Base-by-base conservation (phyloP, 305 asterid species). In the Withania somnifera region DNA sequence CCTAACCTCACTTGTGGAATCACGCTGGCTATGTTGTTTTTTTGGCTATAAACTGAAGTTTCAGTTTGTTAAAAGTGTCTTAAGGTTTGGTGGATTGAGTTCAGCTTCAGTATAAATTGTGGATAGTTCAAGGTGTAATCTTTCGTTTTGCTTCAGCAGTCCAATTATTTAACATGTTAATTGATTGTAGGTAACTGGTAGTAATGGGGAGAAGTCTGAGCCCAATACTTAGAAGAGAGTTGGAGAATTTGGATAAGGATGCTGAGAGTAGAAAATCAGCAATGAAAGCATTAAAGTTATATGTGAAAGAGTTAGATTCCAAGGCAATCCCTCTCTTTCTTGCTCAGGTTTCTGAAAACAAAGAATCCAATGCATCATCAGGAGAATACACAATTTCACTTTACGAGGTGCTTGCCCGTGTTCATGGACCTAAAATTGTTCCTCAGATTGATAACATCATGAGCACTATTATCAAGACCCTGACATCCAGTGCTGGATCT, bases 231-330 rank as follows among this genome's bases (percentile, higher is more conserved):
- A 85, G 92, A 52, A 85, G 89, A 77, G 98, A 96, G 88, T 83
- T 96, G 88, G 97, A 94, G 87, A 96, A 96, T 88, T 97, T 96
- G 67, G 98, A 94, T 76, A 96, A 94, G 89, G 99, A 93, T 83
- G 97, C 97, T 61, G 98, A 94, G 64, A 93, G 97, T 83, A 84
- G 98, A 86, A 96, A 91, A 86, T 91, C 89, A 45, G 98, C 98
- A 11, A 94, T 96, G 95, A 96, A 93, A 85, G 97, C 98, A 19
- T 56, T 96, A 90, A 94, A 92, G 75, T 89, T 89, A 9, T 92
- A 89, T 61, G 98, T 96, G 73, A 91, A 92, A 83, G 97, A 96
- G 71, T 85, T 96, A 91, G 98, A 96, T 88, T 90, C 99, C 82
- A 92, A 92, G 88, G 97, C 97, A 7, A 94, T 96, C 85, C 99